Evolutionary conservation across 2,329 filamentous ascomycete genomes (phyloP).

Genomic region (Diplocarpon rosae): DNA sequence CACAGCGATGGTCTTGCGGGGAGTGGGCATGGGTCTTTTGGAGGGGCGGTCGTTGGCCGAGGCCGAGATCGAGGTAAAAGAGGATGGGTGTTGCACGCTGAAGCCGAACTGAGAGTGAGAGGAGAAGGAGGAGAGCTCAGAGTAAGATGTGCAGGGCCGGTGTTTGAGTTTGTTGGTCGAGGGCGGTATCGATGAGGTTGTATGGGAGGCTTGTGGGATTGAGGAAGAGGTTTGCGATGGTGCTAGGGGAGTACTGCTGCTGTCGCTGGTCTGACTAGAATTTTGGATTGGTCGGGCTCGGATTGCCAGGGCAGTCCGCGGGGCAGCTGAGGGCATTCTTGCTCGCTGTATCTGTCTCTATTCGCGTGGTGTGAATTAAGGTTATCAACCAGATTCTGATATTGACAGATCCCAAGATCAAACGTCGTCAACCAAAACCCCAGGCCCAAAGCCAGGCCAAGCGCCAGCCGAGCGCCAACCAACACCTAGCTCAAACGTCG

Average conservation of each 20-base stretch:
- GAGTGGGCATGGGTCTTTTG: conserved; percentile 26
- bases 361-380: no score
- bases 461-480: no score
- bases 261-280: not conserved
- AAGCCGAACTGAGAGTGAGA: conserved; percentile 4
- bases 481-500: no score
- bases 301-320: conserved; percentile 16
- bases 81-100: conserved; percentile 13
- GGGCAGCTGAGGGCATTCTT: conserved; percentile 24
- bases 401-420: no score
- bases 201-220: conserved; percentile 10
- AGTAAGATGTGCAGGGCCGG: conserved; percentile 21
- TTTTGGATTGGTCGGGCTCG: not conserved
- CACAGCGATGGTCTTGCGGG: conserved; percentile 60
- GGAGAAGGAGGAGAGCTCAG: conserved; percentile 12
- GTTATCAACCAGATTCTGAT: no score
- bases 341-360: no score
- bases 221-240: conserved; percentile 13
- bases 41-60: conserved; percentile 17
- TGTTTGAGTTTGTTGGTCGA: conserved; percentile 18
- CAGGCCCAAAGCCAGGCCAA: no score
- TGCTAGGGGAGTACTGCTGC: no score
- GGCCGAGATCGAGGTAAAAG: no score
- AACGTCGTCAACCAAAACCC: no score
- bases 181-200: conserved; percentile 6